Base-by-base conservation (phyloP, 202 grass and related monocot genomes). In the Eragrostis tef region DNA sequence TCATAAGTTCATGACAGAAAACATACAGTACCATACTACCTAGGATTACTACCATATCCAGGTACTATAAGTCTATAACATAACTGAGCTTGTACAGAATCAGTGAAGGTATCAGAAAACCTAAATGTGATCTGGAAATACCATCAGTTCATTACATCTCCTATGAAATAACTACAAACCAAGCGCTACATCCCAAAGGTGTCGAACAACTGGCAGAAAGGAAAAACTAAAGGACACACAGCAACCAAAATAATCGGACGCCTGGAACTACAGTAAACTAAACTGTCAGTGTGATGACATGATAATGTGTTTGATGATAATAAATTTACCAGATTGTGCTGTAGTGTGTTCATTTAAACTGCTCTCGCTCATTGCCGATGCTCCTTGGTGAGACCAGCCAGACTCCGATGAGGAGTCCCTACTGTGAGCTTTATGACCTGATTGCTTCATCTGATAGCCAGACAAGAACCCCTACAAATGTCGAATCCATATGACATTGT, bases 311-410 rank as follows among this genome's bases (percentile, higher is more conserved):
- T 71, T 64, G 34, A 82, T 43, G 58, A 80, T 60, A 77, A 79
- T 11, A 22, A 7, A 66, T 65, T 84, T 84, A 88, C 86, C 86
- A 53, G 70, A 86, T 81, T 88, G 82, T 57, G 48, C 80, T 29
- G 81, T 81, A 48, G 79, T 66, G 12, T 88, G 65, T 73, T 90
- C 90, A 67, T 88, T 86, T 65, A 79, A 75, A 87, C 75, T 93
- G 66, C 81, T 81, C 44, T 92, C 87, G 64, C 89, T 96, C 67
- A 75, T 81, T 87, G 79, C 89, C 7, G 96, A 92, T 74, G 80
- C 85, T 86, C 93, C 90, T 85, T 88, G 93, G 42, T 82, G 81
- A 50, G 91, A 89, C 51, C 48, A 75, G 51, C 64, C 83, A 60
- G 90, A 93, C 39, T 86, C 84, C 79, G 90, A 88, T 31, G 80